Base-by-base conservation (phyloP, 2,329 filamentous ascomycete genomes). In the Stachybotrys chlorohalonatus region DNA sequence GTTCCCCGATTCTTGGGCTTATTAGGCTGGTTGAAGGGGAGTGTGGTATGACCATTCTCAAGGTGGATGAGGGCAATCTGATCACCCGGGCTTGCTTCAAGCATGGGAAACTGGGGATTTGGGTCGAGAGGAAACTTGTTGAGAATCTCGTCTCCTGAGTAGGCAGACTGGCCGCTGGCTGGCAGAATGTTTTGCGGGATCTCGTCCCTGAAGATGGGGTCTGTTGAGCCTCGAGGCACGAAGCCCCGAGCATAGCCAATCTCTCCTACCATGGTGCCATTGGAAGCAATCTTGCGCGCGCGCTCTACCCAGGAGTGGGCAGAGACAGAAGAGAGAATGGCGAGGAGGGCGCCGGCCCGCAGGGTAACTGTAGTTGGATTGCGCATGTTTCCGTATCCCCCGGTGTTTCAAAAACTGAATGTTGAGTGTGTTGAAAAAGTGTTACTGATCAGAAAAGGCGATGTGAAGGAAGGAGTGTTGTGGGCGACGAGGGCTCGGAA, bases 251-350 rank as follows among this genome's bases (percentile, higher is more conserved):
- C 75, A 66, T 86, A 96, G 36, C 93, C 93, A 30, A 81, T 75
- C 7, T 78, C 68, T 31, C 87, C 87, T 17, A 85, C 74, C 66
- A 91, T 90, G 39, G 83, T 83, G 54, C 91, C 92, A 63, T 90
- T 87, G 31, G 81, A 68, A 53, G 84, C 82, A 67, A 96, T 84
- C 55, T 84, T 82, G 58, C 77, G 81, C 52, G 93, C 76, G 63
- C 86, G 77, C 71, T 96, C 91, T 51, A 93, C 80, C 92, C 92
- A 96, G 16, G 84, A 87, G 71, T 96, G 93, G 42, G 83, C 85
- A 31, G 60, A 61, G 39, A 64, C 68, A 6, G 62, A 53, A 42
- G 56, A 56, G 9, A 58, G 60, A 51, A 74, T 58, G 46, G 72
- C 64, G 31, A 73, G 58, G 36, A 75, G 56, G 5, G 62, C 53